Evolutionary conservation across 1,139 yeast genomes (phyloP).

Genomic region (Blastobotrys buckinghamii): DNA sequence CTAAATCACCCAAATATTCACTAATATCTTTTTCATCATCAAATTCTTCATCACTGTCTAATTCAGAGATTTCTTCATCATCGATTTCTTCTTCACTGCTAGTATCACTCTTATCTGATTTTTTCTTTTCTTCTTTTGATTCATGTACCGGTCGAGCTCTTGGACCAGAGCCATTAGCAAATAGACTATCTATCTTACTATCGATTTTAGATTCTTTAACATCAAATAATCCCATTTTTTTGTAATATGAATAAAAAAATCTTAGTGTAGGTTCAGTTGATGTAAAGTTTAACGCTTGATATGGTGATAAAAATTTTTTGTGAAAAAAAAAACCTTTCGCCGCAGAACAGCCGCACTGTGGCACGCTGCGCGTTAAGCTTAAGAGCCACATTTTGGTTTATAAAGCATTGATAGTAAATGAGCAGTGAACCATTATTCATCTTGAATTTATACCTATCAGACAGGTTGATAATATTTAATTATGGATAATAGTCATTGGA

Average conservation of each 20-base stretch:
- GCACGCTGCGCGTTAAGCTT: too few relatives aligned
- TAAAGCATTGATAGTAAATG: too few relatives aligned
- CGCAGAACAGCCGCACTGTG: too few relatives aligned
- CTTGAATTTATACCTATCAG: too few relatives aligned
- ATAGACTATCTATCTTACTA: constrained; percentile 20
- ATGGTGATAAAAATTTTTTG: constrained; percentile 1
- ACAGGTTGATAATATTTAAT: too few relatives aligned
- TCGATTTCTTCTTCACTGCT: constrained; percentile 18
- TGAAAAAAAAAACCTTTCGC: neutral
- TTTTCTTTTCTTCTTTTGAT: constrained; percentile 16
- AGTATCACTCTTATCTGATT: constrained; percentile 14
- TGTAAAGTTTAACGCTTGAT: too few relatives aligned
- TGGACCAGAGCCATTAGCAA: constrained; percentile 29
- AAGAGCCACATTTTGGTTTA: too few relatives aligned
- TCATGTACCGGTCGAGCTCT: constrained; percentile 20
- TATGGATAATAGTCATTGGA: too few relatives aligned
- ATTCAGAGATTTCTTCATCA: constrained; percentile 21
- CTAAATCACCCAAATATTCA: constrained; percentile 6
- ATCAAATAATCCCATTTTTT: constrained; percentile 8
- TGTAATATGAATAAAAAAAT: neutral
- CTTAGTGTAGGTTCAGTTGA: constrained; percentile 4
- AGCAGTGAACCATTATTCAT: too few relatives aligned
- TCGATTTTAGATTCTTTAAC: constrained; percentile 14
- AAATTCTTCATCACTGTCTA: constrained; percentile 23
- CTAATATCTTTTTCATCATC: constrained; percentile 20